phyloP scores from a whole-genome alignment of 2,329 filamentous ascomycete genomes.

The Ophiocordyceps camponoti-floridani region DNA sequence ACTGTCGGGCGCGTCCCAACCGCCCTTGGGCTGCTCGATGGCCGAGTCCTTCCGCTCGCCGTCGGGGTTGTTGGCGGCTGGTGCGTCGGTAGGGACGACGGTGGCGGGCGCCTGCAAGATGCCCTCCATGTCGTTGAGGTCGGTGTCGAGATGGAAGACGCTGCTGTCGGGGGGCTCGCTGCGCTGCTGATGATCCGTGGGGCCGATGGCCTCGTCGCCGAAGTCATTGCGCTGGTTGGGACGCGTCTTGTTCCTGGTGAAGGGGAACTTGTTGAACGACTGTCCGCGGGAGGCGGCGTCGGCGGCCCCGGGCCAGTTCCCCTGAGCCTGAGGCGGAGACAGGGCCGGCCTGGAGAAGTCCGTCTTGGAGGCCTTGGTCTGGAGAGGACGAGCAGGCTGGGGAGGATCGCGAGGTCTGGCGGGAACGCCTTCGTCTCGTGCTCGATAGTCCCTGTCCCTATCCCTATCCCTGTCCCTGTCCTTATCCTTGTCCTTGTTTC shows the following conservation, averaged over 20 bases:
- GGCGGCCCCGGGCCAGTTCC: constrained; percentile 10
- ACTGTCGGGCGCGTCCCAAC: constrained; percentile 89
- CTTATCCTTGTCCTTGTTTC: constrained; percentile 32
- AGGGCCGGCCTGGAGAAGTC: constrained; percentile 24
- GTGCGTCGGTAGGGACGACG: constrained; percentile 51
- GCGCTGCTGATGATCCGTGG: constrained; percentile 39
- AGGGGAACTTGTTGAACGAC: constrained; percentile 42
- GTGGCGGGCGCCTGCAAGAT: constrained; percentile 54
- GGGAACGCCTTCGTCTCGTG: constrained; percentile 30
- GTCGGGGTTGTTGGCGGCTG: constrained; percentile 26
- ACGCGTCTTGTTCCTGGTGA: constrained; percentile 34
- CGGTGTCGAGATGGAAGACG: constrained; percentile 67
- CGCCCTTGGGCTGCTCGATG: constrained; percentile 27
- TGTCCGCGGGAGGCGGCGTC: constrained; percentile 23
- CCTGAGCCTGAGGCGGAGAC: constrained; percentile 18
- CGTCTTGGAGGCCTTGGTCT: constrained; percentile 27
- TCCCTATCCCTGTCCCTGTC: constrained; percentile 1
- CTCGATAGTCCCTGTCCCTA: constrained; percentile 32
- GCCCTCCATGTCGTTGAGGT: constrained; percentile 79
- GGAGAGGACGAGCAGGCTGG: constrained; percentile 30
- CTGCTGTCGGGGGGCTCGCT: constrained; percentile 19
- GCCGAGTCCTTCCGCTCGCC: constrained; percentile 20
- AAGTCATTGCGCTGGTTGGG: constrained; percentile 29
- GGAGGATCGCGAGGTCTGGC: constrained; percentile 29
- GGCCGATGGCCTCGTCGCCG: constrained; percentile 39